A percentile compares a stretch with the other conserved stretches of the same genome.
Evolutionary conservation across 208 protist genomes (phyloP).

Genomic region (Tritrichomonas foetus): DNA sequence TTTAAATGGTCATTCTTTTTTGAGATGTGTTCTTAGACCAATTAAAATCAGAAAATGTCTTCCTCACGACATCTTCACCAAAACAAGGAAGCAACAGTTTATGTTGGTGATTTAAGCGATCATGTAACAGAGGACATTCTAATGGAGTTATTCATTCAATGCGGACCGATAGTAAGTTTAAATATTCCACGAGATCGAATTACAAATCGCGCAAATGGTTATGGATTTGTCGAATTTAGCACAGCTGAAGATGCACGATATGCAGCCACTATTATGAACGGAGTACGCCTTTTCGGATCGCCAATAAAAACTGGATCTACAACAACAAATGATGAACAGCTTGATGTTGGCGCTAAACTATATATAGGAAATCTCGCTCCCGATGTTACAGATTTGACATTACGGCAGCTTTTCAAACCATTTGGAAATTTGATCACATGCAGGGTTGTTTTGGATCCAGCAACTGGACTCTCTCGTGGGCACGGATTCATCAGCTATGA

Average conservation of each 20-base stretch:
- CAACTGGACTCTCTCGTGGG: conserved; percentile 66
- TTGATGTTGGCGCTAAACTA: conserved; percentile 76
- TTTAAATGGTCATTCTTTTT: too few relatives aligned
- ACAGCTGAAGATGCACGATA: conserved; percentile 77
- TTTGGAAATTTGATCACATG: conserved; percentile 46
- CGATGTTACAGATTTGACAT: conserved; percentile 71
- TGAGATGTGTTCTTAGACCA: too few relatives aligned
- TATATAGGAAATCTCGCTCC: conserved; percentile 78
- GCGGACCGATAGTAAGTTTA: conserved; percentile 70
- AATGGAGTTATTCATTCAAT: conserved; percentile 79
- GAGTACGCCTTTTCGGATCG: conserved; percentile 76
- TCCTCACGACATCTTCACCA: not conserved
- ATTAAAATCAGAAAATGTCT: too few relatives aligned
- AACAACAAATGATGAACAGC: not conserved
- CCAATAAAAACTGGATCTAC: conserved; percentile 59
- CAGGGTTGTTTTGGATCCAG: conserved; percentile 71
- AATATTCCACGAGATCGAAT: conserved; percentile 79
- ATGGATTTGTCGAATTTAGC: conserved; percentile 78
- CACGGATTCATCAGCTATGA: conserved; percentile 80
- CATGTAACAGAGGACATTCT: conserved; percentile 71
- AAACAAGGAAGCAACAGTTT: conserved; percentile 76
- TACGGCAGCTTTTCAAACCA: not conserved
- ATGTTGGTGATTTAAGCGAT: conserved; percentile 72
- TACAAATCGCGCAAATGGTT: conserved; percentile 66
- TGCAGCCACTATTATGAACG: conserved; percentile 76